Evolutionary conservation across 2,329 filamentous ascomycete genomes (phyloP), one percentile per base, ranked within the genome.

Genomic region (Fusarium vanettenii): DNA sequence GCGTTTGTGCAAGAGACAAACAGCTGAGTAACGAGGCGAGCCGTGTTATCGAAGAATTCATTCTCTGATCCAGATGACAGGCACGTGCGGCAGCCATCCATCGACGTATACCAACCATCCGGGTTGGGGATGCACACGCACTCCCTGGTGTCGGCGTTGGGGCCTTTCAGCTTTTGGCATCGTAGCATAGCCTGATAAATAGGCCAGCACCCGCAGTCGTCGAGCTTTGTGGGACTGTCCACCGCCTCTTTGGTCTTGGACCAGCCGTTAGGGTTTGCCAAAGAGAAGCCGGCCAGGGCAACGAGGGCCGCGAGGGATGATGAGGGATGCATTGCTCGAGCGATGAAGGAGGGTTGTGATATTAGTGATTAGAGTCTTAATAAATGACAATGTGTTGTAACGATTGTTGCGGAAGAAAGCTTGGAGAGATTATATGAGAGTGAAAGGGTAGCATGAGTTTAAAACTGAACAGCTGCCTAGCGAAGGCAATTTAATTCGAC

Each of bases 121-220:
- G 74, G 74, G 43, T 76, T 76, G 1, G 37, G 22, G 6, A 76
- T 76, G 20, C 74, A 76, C 6, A 74, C 73, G 5, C 73, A 76
- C 13, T 72, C 71, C 1, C 55, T 57, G 0, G 74, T 72, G 22
- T 70, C 37, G 5, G 60, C 71, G 5, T 71, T 60, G 5, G 68
- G 63, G 4, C 64, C 67, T 2, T 74, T 76, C 0, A 76, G 65
- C n/a, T 74, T 74, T 18, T 76, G 74, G 37, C 74, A 76, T 25
- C 43, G 43, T 9, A 74, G 66, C 10, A 76, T 76, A 4, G 73
- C 68, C 45, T 76, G 63, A 20, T 76, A 74, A 37, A 76, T 76
- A n/a, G 71, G 73, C 68, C 68, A 67, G 66, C 74, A 76, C 20
- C 74, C 74, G 52, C 74, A 76, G 68, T 76, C 73, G 22, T 76